Evolutionary conservation across 192 early-diverging fungal species (phyloP), one percentile per base, ranked within the genome.

Genomic region (Jimgerdemannia flammicorona): DNA sequence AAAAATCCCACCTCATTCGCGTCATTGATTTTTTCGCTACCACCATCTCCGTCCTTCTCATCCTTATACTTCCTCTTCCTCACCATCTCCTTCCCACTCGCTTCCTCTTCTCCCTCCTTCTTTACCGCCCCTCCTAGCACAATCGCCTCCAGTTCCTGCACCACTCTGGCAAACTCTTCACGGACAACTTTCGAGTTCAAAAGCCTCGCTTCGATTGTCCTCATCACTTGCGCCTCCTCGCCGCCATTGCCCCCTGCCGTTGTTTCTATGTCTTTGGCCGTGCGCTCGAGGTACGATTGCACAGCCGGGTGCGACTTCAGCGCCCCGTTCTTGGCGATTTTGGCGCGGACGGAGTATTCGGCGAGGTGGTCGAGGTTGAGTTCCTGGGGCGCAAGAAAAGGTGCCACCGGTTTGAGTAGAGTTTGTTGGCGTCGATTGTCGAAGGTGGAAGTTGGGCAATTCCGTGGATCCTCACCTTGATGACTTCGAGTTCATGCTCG

Each of bases 401-500:
- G 40, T 7, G 44, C 43, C 10, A 66, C 43, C 7, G 9, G 17
- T 63, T 42, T 64, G 10, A 6, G n/a, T 11, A 14, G 29, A 29
- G 29, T 29, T 29, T 29, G 29, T 29, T 29, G 1, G 29, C 29
- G 29, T 29, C 1, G 29, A 29, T 29, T 4, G 17, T n/a, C 64
- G 39, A 65, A 40, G 54, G 4, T 65, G 3, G 20, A 39, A 3
- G 6, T 40, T 40, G 8, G 17, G 2, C 18, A 29, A 29, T 29
- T 29, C 29, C 1, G 1, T 29, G 29, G 29, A 29, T 29, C 29
- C 64, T 72, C 73, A 79, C 77, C 72, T 79, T 79, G 63, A 76
- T 66, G 18, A 72, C 70, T 18, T 78, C 70, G 40, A 80, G 69
- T 40, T 80, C 77, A 7, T 54, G 70, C 72, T 78, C 74, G n/a